Conservation (phyloP, 1,284 basidiomycete genomes). For the Apiotrichum brassicae region DNA sequence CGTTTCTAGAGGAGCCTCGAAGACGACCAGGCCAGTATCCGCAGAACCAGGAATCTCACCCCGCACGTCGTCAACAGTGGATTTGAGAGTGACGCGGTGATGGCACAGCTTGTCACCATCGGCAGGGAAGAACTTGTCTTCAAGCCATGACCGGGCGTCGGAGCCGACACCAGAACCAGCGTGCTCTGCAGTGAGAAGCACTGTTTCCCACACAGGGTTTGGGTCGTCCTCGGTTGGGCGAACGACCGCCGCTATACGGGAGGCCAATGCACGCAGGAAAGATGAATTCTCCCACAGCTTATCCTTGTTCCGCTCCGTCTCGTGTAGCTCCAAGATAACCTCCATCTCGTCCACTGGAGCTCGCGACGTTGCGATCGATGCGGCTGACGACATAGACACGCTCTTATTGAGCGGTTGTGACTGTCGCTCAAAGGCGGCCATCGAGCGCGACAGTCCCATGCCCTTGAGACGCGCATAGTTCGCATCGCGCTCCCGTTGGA, state of each 20-base stretch:
- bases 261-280: constrained; percentile 28
- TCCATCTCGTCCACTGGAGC: constrained; percentile 13
- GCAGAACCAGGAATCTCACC: constrained; percentile 12
- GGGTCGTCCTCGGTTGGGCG: constrained; percentile 1
- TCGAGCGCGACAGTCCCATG: constrained; percentile 27
- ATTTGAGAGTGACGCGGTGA: constrained; percentile 21
- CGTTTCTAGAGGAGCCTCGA: constrained; percentile 28
- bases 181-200: constrained; percentile 14
- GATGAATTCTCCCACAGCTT: constrained; percentile 23
- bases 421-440: neutral
- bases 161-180: constrained; percentile 19
- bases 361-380: neutral
- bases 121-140: constrained; percentile 24
- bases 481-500: constrained; percentile 17
- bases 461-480: constrained; percentile 16
- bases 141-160: constrained; percentile 29
- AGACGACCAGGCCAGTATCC: constrained; percentile 26
- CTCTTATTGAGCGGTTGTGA: neutral
- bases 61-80: constrained; percentile 5
- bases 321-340: constrained; percentile 18
- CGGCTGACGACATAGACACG: neutral
- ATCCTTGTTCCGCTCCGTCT: constrained; percentile 10
- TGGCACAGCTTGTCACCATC: constrained; percentile 9
- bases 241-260: constrained; percentile 25
- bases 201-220: constrained; percentile 8